Conservation (phyloP, 2,329 filamentous ascomycete genomes). For the Xylaria digitata region DNA sequence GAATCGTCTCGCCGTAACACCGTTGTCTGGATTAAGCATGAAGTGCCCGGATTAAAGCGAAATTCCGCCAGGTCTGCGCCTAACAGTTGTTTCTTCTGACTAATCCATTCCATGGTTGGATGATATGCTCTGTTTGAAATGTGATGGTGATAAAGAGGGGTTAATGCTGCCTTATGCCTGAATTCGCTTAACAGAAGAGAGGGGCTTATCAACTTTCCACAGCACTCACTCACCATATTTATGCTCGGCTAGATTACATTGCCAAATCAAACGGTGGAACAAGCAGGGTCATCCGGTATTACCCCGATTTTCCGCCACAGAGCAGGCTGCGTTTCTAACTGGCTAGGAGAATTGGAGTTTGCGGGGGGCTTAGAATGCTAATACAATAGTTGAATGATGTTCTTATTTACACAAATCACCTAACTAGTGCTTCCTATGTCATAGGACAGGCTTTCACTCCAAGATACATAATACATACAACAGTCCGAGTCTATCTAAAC, state of each 20-base stretch:
- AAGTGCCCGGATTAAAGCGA: neutral
- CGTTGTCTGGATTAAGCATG: neutral
- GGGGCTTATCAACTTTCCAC: neutral
- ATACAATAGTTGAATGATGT: slow-evolving; percentile 4
- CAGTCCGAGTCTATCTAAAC: too few relatives aligned
- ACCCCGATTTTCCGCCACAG: neutral
- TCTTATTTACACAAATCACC: neutral
- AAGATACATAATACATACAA: slow-evolving; percentile 3
- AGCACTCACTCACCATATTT: too few relatives aligned
- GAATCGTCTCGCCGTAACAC: neutral
- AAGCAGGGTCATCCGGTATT: neutral
- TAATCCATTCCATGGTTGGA: slow-evolving; percentile 5
- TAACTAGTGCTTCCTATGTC: too few relatives aligned
- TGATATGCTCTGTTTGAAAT: neutral
- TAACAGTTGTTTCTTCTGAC: neutral
- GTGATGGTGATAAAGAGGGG: neutral
- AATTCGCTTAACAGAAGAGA: neutral
- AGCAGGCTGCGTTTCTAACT: slow-evolving; percentile 16
- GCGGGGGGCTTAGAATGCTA: too few relatives aligned
- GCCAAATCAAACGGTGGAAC: neutral
- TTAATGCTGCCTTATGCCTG: too few relatives aligned
- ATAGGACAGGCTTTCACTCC: neutral
- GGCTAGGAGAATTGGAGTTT: neutral
- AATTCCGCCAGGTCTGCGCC: neutral
- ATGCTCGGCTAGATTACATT: neutral